These are phyloP conservation scores for Saksenaea vasiformis DNA, from an alignment of 371 early-diverging fungal species.

Conservation along the genomic window DNA sequence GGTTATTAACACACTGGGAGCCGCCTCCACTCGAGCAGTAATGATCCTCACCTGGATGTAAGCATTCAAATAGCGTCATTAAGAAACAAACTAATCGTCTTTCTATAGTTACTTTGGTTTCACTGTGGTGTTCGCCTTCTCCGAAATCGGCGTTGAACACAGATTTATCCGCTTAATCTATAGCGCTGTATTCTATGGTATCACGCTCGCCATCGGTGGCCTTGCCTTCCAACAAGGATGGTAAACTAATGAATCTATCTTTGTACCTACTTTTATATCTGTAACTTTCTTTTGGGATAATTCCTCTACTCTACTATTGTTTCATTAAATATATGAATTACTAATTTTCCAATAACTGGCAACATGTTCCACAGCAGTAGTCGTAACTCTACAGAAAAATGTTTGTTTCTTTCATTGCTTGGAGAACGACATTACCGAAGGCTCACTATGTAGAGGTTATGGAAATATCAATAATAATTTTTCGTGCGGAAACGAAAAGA, in stretches of 20 bases:
- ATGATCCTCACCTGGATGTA: conserved; percentile 52
- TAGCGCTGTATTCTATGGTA: conserved; percentile 34
- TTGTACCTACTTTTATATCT: not conserved
- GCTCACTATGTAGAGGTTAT: too few relatives aligned
- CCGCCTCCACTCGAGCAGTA: conserved; percentile 43
- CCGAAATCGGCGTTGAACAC: conserved; percentile 37
- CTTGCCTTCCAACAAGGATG: conserved; percentile 44
- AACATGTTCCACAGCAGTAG: too few relatives aligned
- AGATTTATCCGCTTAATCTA: conserved; percentile 41
- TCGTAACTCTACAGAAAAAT: too few relatives aligned
- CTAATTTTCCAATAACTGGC: too few relatives aligned
- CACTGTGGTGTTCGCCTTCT: conserved; percentile 38
- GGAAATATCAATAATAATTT: too few relatives aligned
- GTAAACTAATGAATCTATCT: conserved; percentile 7
- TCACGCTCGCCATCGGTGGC: conserved; percentile 42
- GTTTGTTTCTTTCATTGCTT: too few relatives aligned
- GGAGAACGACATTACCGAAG: too few relatives aligned
- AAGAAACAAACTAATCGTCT: not conserved
- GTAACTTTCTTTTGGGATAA: not conserved
- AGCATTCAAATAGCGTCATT: not conserved
- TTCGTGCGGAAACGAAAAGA: too few relatives aligned
- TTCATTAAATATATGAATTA: not conserved
- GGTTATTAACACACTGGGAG: conserved; percentile 46
- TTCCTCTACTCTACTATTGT: not conserved
- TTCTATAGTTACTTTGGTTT: conserved; percentile 37